phyloP scores from a whole-genome alignment of 345 rosid genomes.

The Dipteronia dyeriana region DNA sequence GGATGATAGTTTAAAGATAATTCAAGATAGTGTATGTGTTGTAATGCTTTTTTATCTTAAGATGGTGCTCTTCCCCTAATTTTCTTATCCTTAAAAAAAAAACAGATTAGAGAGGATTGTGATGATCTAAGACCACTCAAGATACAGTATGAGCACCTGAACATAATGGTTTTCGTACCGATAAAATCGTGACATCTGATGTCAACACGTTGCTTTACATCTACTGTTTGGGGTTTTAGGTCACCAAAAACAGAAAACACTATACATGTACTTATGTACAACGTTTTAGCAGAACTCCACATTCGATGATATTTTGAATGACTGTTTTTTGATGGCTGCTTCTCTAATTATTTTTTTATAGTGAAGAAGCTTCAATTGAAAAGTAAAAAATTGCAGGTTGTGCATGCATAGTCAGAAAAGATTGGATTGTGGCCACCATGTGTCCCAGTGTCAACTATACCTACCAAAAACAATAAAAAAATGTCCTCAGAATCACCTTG shows the following conservation, averaged over 20 bases:
- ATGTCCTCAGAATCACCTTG: slow-evolving; percentile 13
- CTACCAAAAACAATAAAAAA: slow-evolving; percentile 27
- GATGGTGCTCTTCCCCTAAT: slow-evolving; percentile 36
- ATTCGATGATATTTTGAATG: not conserved
- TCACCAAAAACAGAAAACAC: not conserved
- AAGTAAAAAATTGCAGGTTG: not conserved
- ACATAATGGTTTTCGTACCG: not conserved
- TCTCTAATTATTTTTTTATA: not conserved
- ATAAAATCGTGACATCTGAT: slow-evolving; percentile 2
- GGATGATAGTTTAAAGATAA: not conserved
- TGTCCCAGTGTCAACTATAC: slow-evolving; percentile 20
- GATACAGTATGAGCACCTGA: slow-evolving; percentile 1
- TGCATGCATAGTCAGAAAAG: not conserved
- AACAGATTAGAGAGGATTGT: slow-evolving; percentile 25
- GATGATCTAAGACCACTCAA: slow-evolving; percentile 34
- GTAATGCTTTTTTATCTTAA: not conserved
- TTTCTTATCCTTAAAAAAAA: slow-evolving; percentile 30
- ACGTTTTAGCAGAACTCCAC: not conserved
- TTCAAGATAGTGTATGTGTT: not conserved
- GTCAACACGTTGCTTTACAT: not conserved
- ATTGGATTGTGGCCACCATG: slow-evolving; percentile 6
- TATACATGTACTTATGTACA: too few relatives aligned
- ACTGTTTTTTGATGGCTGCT: not conserved
- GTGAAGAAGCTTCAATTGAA: not conserved
- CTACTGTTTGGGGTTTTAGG: not conserved